phyloP scores from a whole-genome alignment of 2,329 filamentous ascomycete species.

The Diaporthe aspalathi region DNA sequence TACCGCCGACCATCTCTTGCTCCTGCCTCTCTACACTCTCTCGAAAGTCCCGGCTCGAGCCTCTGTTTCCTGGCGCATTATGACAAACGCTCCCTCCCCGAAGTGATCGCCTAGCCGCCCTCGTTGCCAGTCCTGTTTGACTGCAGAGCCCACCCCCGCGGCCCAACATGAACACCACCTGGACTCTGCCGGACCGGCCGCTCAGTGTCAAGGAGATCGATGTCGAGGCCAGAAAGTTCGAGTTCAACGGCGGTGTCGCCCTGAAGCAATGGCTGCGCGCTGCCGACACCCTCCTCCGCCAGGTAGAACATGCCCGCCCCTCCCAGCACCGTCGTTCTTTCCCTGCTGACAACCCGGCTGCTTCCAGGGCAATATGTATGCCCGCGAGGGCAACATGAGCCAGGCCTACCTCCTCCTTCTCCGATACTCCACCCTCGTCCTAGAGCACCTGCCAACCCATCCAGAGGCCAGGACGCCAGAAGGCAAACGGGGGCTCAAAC shows the following conservation, averaged over 20 bases:
- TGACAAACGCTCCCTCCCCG: slow-evolving; percentile 4
- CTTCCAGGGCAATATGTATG: slow-evolving; percentile 81
- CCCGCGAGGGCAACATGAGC: slow-evolving; percentile 85
- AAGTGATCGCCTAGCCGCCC: slow-evolving; percentile 7
- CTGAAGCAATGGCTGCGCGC: slow-evolving; percentile 86
- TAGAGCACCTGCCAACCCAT: slow-evolving; percentile 79
- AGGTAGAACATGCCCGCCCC: slow-evolving; percentile 64
- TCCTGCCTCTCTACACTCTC: neutral
- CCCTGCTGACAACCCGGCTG: neutral
- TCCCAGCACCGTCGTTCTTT: neutral
- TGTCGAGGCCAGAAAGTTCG: slow-evolving; percentile 79
- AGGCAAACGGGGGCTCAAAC: slow-evolving; percentile 71
- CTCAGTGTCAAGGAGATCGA: slow-evolving; percentile 82
- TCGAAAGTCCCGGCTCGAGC: neutral
- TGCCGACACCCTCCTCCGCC: slow-evolving; percentile 81
- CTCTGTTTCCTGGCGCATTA: slow-evolving; percentile 4
- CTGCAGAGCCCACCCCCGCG: slow-evolving; percentile 14
- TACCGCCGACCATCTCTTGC: neutral
- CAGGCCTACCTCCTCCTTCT: slow-evolving; percentile 93
- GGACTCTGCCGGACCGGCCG: slow-evolving; percentile 62
- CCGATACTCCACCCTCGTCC: slow-evolving; percentile 85
- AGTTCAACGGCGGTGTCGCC: slow-evolving; percentile 81
- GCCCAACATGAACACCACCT: slow-evolving; percentile 46
- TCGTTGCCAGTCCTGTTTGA: slow-evolving; percentile 1
- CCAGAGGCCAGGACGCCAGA: slow-evolving; percentile 78